Evolutionary conservation across 2,329 filamentous ascomycete genomes (phyloP).

Genomic region (Beauveria varroae): DNA sequence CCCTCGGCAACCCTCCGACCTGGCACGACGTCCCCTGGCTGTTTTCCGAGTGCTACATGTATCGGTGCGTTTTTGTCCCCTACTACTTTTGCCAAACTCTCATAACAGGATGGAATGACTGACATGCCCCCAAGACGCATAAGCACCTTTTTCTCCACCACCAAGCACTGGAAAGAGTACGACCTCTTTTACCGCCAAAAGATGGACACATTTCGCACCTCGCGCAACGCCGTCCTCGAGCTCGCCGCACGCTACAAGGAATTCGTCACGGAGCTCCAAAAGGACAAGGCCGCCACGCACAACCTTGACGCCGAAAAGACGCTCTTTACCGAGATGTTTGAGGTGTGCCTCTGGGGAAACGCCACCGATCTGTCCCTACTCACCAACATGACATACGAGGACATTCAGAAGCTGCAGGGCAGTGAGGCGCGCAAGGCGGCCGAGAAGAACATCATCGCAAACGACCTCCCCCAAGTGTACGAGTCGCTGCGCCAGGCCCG

Average conservation of each 20-base stretch:
- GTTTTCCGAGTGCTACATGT: conserved; percentile 90
- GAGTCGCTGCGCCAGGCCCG: conserved; percentile 58
- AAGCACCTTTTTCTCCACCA: conserved; percentile 67
- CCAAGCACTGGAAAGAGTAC: conserved; percentile 79
- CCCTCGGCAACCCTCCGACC: conserved; percentile 56
- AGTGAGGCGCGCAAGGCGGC: conserved; percentile 76
- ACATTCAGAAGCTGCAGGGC: conserved; percentile 94
- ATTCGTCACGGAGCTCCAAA: conserved; percentile 58
- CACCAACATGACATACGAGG: conserved; percentile 84
- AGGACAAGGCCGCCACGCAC: conserved; percentile 41
- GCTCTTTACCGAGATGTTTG: conserved; percentile 86
- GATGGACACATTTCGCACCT: conserved; percentile 85
- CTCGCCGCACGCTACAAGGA: conserved; percentile 72
- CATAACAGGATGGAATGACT: conserved; percentile 6
- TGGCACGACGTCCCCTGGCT: conserved; percentile 90
- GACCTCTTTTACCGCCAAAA: conserved; percentile 89
- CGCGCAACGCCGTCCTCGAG: conserved; percentile 76
- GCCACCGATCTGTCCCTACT: conserved; percentile 89
- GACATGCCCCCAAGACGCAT: conserved; percentile 51
- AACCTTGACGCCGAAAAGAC: conserved; percentile 65
- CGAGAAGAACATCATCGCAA: conserved; percentile 86
- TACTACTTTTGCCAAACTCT: neutral
- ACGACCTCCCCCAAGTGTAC: conserved; percentile 72
- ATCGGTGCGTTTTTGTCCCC: conserved; percentile 26
- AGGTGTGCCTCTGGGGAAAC: conserved; percentile 96